A percentile compares a stretch with the other conserved stretches of the same genome.
Evolutionary conservation across 2,329 filamentous ascomycete genomes (phyloP).

Genomic region (Clonostachys solani): DNA sequence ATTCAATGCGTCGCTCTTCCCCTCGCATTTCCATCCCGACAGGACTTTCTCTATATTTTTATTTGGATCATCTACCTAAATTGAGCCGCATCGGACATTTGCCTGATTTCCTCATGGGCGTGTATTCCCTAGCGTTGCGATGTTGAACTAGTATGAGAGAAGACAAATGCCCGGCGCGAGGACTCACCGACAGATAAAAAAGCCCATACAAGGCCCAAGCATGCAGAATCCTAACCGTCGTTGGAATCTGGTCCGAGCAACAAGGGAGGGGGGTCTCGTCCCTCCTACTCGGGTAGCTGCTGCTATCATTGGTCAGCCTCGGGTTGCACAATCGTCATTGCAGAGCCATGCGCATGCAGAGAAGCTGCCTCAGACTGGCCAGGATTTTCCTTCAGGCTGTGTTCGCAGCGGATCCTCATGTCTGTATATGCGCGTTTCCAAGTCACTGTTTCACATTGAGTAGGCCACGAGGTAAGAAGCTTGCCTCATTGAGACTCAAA

Average conservation of each 20-base stretch:
- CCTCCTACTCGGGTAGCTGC: slow-evolving; percentile 19
- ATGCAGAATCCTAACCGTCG: background rate
- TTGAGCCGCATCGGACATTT: background rate
- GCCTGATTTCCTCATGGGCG: background rate
- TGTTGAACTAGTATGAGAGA: background rate
- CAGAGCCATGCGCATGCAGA: background rate
- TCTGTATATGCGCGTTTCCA: too few species aligned
- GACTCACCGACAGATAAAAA: too few species aligned
- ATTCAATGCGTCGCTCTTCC: too few species aligned
- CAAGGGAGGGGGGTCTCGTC: slow-evolving; percentile 5
- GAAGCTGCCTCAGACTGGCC: too few species aligned
- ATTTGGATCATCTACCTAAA: background rate
- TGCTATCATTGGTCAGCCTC: slow-evolving; percentile 16
- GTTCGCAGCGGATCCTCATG: too few species aligned
- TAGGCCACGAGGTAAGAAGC: too few species aligned
- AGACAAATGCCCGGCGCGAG: too few species aligned
- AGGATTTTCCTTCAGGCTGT: too few species aligned
- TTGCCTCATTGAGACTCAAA: too few species aligned
- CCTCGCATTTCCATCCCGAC: too few species aligned
- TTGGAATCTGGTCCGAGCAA: background rate
- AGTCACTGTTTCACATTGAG: too few species aligned
- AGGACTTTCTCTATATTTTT: too few species aligned
- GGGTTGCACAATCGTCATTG: slow-evolving; percentile 5
- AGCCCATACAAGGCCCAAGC: background rate
- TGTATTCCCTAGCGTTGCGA: background rate